These are phyloP conservation scores for Neostapfia colusana DNA, from an alignment of 176 grass and related monocot genomes.

Conservation along the genomic window DNA sequence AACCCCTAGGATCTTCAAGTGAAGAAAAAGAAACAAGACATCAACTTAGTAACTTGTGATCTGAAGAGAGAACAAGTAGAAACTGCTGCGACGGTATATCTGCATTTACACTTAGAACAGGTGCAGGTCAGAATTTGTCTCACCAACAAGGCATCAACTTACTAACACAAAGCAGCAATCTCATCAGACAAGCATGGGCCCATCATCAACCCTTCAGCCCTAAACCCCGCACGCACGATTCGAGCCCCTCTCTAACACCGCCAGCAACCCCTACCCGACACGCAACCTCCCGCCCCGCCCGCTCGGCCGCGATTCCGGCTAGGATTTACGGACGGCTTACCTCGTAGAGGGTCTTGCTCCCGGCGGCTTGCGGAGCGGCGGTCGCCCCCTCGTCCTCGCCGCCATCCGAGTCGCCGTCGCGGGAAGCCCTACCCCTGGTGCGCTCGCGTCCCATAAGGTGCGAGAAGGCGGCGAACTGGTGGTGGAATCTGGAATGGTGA, in stretches of 20 bases:
- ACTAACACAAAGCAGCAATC: too few species aligned
- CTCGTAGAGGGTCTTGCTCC: conserved; percentile 77
- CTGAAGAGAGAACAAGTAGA: not conserved
- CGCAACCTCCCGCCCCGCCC: not conserved
- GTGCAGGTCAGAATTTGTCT: not conserved
- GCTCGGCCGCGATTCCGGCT: not conserved
- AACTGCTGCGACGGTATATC: not conserved
- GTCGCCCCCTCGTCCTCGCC: conserved; percentile 18
- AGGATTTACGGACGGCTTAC: conserved; percentile 43
- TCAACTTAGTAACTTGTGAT: not conserved
- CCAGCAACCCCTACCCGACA: not conserved
- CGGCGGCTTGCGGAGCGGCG: not conserved
- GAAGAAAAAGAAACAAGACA: conserved; percentile 9
- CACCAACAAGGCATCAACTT: too few species aligned
- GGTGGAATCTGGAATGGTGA: not conserved
- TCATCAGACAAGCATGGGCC: too few species aligned
- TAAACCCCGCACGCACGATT: not conserved
- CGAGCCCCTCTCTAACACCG: not conserved
- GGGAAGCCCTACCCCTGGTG: conserved; percentile 59
- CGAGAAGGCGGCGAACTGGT: not conserved
- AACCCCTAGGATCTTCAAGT: conserved; percentile 81
- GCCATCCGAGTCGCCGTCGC: conserved; percentile 16
- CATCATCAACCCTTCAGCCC: not conserved
- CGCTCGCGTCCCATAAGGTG: conserved; percentile 43
- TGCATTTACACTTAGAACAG: not conserved